Conservation (phyloP, 176 grass and related monocot genomes). For the Oryza punctata region DNA sequence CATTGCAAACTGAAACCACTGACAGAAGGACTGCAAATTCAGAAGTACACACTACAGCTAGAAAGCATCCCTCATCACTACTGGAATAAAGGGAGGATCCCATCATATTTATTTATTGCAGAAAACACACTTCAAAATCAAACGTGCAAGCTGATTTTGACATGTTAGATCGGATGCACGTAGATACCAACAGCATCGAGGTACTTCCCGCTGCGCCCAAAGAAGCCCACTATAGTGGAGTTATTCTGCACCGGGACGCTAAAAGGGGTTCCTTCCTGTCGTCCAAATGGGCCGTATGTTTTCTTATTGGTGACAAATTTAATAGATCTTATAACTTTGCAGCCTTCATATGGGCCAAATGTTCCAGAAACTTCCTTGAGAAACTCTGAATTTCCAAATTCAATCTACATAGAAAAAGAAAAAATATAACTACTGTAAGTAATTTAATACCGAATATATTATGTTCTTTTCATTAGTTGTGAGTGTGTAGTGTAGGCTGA, state of each 20-base stretch:
- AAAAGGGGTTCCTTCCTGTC: not conserved
- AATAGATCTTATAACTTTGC: not conserved
- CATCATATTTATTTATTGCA: not conserved
- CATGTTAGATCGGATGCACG: not conserved
- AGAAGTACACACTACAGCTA: too few species aligned
- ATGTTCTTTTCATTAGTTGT: too few species aligned
- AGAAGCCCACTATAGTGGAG: not conserved
- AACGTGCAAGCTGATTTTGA: not conserved
- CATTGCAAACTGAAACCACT: too few species aligned
- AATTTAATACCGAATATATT: too few species aligned
- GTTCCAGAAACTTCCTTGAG: conserved; percentile 6
- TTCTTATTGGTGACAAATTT: not conserved
- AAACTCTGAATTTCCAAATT: not conserved
- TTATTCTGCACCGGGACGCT: not conserved
- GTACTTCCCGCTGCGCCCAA: not conserved
- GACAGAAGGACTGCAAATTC: too few species aligned
- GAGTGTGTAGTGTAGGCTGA: too few species aligned
- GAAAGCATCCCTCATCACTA: too few species aligned
- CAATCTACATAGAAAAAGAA: not conserved
- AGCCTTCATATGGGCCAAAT: too few species aligned
- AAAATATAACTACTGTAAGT: too few species aligned
- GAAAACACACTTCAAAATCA: not conserved
- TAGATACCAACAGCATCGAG: not conserved
- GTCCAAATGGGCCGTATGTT: not conserved
- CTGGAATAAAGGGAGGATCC: not conserved